Percentiles rank a stretch among this genome's conserved stretches.
phyloP scores from a whole-genome alignment of 179 eudicot species.

The Beta lomatogona region DNA sequence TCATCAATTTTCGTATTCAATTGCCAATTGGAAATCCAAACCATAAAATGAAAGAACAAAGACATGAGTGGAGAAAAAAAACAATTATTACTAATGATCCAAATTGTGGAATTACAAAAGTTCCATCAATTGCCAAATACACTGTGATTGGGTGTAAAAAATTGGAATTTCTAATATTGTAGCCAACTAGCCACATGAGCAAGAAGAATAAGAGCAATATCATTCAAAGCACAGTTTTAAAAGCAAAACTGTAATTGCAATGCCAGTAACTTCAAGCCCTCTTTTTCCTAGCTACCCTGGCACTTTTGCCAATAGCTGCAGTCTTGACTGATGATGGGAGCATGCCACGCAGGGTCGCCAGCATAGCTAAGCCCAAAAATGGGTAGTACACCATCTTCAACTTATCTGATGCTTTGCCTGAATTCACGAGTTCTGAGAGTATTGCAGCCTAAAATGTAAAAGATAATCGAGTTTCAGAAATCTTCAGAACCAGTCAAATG shows the following conservation, averaged over 20 bases:
- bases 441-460: slow-evolving; percentile 52
- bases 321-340: slow-evolving; percentile 40
- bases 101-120: not conserved
- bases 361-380: slow-evolving; percentile 49
- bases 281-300: slow-evolving; percentile 46
- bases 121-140: not conserved
- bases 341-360: slow-evolving; percentile 61
- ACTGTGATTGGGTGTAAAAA: not conserved
- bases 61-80: not conserved
- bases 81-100: not conserved
- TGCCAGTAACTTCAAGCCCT: slow-evolving; percentile 40
- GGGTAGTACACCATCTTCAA: slow-evolving; percentile 53
- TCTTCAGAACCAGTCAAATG: not conserved
- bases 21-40: not conserved
- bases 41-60: no score
- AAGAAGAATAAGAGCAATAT: not conserved
- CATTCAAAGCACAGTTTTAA: not conserved
- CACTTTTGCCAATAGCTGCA: slow-evolving; percentile 35
- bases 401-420: slow-evolving; percentile 53
- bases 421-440: slow-evolving; percentile 44
- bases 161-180: not conserved
- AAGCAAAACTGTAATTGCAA: not conserved
- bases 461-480: not conserved
- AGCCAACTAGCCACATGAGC: not conserved
- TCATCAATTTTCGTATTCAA: not conserved